phyloP scores from a whole-genome alignment of 2,329 filamentous ascomycete genomes.

The Geosmithia putterillii region DNA sequence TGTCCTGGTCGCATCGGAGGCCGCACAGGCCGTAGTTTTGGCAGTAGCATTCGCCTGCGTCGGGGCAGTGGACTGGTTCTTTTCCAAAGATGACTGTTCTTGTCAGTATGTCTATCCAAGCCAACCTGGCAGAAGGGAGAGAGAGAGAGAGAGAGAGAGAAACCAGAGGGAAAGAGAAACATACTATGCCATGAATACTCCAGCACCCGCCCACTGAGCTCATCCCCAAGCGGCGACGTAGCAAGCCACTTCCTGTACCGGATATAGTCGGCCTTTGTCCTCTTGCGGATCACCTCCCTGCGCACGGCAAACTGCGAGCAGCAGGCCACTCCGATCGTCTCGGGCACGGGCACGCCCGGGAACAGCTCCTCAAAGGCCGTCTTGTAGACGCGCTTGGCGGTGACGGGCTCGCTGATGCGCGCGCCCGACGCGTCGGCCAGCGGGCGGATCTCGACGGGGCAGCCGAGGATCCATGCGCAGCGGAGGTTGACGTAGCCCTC shows the following conservation, averaged over 20 bases:
- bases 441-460: conserved; percentile 33
- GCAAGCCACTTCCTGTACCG: conserved; percentile 47
- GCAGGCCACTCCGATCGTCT: conserved; percentile 42
- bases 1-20: conserved; percentile 24
- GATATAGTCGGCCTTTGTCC: conserved; percentile 40
- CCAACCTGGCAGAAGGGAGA: background rate
- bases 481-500: conserved; percentile 49
- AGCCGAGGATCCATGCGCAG: conserved; percentile 46
- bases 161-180: conserved; percentile 12
- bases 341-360: conserved; percentile 28
- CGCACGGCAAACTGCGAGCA: conserved; percentile 56
- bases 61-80: conserved; percentile 45
- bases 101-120: background rate
- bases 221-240: conserved; percentile 39
- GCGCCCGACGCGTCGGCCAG: conserved; percentile 19
- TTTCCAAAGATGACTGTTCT: conserved; percentile 44
- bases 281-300: conserved; percentile 32
- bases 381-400: conserved; percentile 28
- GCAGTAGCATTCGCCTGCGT: conserved; percentile 51
- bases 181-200: conserved; percentile 56
- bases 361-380: conserved; percentile 28
- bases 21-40: conserved; percentile 51
- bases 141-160: background rate
- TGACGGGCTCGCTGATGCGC: conserved; percentile 18
- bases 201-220: conserved; percentile 44